A percentile compares a stretch with the other conserved stretches of the same genome.
Evolutionary conservation across 2,329 filamentous ascomycete species (phyloP).

Genomic region (Myriosclerotinia scirpicola): DNA sequence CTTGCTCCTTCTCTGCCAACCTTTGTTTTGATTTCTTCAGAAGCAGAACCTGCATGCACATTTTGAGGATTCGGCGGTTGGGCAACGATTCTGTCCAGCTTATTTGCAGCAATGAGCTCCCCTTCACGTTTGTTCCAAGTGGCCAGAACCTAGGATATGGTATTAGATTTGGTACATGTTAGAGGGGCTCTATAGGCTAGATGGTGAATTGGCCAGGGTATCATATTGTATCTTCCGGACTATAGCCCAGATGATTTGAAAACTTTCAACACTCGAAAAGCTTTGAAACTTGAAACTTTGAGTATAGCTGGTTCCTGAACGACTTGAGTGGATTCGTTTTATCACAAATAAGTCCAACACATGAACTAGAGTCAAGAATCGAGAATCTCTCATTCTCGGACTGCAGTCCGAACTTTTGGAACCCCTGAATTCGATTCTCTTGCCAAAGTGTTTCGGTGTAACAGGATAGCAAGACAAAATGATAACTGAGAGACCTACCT

Average conservation of each 20-base stretch:
- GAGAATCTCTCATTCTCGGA: neutral
- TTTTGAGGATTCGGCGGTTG: conserved; percentile 71
- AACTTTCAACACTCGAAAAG: neutral
- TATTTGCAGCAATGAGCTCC: conserved; percentile 70
- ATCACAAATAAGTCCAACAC: neutral
- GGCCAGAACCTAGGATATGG: conserved; percentile 54
- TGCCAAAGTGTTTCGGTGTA: neutral
- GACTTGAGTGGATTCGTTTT: too few relatives aligned
- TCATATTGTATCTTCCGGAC: neutral
- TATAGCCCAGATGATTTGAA: neutral
- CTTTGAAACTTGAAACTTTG: neutral
- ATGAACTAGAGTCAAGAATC: neutral
- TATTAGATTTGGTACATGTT: neutral
- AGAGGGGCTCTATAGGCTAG: neutral
- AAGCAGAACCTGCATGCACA: conserved; percentile 68
- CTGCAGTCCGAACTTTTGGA: neutral
- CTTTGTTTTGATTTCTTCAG: conserved; percentile 58
- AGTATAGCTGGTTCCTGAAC: neutral
- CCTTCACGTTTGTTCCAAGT: conserved; percentile 84
- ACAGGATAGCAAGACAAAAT: neutral
- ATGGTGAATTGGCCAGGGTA: neutral
- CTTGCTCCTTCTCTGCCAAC: conserved; percentile 77
- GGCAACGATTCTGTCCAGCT: conserved; percentile 70
- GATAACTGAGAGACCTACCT: conserved; percentile 28
- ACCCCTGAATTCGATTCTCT: neutral